Evolutionary conservation across 106 monocot genomes (phyloP).

Genomic region (Dendrobium huoshanense): DNA sequence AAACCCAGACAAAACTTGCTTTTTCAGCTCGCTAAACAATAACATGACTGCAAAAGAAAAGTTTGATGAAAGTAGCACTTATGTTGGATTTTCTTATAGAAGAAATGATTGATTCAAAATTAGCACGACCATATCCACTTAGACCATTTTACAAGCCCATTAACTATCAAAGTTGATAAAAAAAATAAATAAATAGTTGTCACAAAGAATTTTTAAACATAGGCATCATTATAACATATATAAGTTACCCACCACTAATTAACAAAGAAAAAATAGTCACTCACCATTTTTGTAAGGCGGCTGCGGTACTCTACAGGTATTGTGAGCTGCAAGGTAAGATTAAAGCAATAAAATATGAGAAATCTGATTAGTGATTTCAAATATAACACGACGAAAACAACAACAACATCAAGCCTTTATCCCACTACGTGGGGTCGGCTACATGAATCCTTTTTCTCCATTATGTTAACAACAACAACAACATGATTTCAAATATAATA

Average conservation of each 20-base stretch:
- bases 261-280: not conserved
- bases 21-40: not conserved
- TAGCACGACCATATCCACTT: not conserved
- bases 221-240: not conserved
- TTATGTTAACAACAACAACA: too few relatives aligned
- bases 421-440: too few relatives aligned
- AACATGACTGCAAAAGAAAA: not conserved
- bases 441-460: too few relatives aligned
- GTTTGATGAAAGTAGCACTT: not conserved
- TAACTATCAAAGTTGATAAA: not conserved
- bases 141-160: not conserved
- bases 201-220: not conserved
- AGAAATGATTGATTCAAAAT: not conserved
- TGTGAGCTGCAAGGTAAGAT: slow-evolving; percentile 35
- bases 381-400: not conserved
- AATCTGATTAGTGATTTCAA: not conserved
- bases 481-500: not conserved
- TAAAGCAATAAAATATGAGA: not conserved
- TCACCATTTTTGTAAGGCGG: slow-evolving; percentile 69
- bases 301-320: slow-evolving; percentile 46
- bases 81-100: not conserved
- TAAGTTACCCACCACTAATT: not conserved
- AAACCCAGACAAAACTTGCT: not conserved
- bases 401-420: too few relatives aligned
- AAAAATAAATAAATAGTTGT: not conserved